These are phyloP conservation scores for Zoysia japonica DNA, from an alignment of 176 grass and related monocot species.

Conservation along the genomic window DNA sequence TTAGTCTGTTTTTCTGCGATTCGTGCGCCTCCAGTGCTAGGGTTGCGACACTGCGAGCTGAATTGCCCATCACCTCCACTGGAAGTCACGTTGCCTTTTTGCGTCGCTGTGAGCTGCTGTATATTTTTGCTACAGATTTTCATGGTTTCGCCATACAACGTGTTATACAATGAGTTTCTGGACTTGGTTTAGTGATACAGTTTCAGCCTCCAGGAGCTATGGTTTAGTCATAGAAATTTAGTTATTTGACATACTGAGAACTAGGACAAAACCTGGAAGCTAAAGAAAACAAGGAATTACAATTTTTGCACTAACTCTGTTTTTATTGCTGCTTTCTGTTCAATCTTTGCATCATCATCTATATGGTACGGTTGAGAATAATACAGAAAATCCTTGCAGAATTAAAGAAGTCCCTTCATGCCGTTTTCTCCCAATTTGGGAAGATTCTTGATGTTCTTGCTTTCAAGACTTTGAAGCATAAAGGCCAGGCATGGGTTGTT, in stretches of 20 bases:
- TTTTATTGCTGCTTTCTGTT: neutral
- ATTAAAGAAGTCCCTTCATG: conserved; percentile 89
- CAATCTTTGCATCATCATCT: neutral
- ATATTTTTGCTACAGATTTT: neutral
- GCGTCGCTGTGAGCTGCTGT: too few species aligned
- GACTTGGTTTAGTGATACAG: neutral
- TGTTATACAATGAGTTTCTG: neutral
- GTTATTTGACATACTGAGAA: neutral
- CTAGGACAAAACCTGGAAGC: neutral
- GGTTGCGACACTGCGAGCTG: neutral
- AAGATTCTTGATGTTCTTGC: conserved; percentile 95
- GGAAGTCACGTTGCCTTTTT: too few species aligned
- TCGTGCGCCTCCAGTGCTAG: neutral
- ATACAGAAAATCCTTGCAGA: conserved; percentile 50
- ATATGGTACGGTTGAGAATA: conserved; percentile 3
- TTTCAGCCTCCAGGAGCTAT: neutral
- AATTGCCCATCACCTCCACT: neutral
- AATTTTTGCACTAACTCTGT: neutral
- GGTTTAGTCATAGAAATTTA: neutral
- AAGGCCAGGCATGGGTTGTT: conserved; percentile 95
- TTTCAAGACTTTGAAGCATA: conserved; percentile 97
- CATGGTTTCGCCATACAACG: neutral
- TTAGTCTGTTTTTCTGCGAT: neutral
- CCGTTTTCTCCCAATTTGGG: conserved; percentile 94
- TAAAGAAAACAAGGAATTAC: neutral